phyloP scores from a whole-genome alignment of 2,329 filamentous ascomycete species.

The Aspergillus texensis region DNA sequence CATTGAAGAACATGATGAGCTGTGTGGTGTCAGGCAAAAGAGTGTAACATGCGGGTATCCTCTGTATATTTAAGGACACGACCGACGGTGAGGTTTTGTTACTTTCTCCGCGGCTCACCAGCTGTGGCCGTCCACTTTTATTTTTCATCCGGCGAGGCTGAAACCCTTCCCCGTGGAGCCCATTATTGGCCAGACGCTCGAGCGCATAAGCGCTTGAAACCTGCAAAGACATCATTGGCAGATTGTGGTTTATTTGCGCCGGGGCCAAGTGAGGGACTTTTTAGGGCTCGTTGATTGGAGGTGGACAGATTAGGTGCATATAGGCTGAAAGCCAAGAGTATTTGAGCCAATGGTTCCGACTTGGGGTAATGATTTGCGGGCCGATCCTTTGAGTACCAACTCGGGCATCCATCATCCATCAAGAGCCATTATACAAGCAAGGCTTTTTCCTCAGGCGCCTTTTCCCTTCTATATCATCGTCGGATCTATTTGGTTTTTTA shows the following conservation, averaged over 20 bases:
- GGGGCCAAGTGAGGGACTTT: background rate
- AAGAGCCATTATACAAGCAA: background rate
- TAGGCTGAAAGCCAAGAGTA: background rate
- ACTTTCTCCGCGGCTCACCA: background rate
- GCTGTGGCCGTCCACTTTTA: background rate
- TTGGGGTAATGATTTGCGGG: background rate
- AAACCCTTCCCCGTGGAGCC: background rate
- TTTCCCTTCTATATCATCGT: background rate
- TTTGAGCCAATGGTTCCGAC: background rate
- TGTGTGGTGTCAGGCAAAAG: background rate
- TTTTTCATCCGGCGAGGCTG: background rate
- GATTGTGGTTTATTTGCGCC: background rate
- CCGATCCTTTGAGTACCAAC: background rate
- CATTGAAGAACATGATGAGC: constrained; percentile 7
- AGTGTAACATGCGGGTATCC: background rate
- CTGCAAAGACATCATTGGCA: background rate
- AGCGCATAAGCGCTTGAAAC: background rate
- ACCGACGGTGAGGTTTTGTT: background rate
- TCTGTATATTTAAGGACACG: background rate
- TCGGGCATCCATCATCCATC: background rate
- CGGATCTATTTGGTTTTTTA: background rate
- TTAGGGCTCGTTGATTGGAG: background rate
- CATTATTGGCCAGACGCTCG: background rate
- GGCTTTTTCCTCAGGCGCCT: background rate
- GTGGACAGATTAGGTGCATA: background rate